Evolutionary conservation across 345 rosid species (phyloP).

Genomic region (Erodium maritimum): DNA sequence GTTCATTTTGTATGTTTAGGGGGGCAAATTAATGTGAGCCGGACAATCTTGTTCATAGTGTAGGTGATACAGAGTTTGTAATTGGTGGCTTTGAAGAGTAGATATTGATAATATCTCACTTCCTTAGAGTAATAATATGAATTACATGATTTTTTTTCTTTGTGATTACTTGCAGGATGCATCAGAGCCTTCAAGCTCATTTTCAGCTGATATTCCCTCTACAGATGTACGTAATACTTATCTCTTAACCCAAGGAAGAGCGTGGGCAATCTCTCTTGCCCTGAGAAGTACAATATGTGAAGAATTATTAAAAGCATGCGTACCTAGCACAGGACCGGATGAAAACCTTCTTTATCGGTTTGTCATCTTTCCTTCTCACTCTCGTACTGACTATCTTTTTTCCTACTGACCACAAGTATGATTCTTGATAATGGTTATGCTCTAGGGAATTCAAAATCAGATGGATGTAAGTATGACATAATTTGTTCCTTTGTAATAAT

Average conservation of each 20-base stretch:
- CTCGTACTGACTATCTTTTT: constrained; percentile 1
- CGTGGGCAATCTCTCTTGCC: constrained; percentile 40
- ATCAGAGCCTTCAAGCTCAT: constrained; percentile 16
- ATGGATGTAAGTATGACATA: too few relatives aligned
- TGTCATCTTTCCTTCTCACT: constrained; percentile 10
- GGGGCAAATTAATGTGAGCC: too few relatives aligned
- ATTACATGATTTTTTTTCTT: neutral
- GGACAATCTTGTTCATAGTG: too few relatives aligned
- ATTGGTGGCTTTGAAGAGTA: too few relatives aligned
- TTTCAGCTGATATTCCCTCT: constrained; percentile 17
- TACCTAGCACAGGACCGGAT: constrained; percentile 20
- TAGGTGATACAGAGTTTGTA: too few relatives aligned
- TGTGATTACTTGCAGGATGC: constrained; percentile 29
- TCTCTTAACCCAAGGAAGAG: constrained; percentile 29
- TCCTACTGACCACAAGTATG: neutral
- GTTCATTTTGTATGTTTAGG: too few relatives aligned
- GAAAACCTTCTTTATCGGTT: constrained; percentile 63
- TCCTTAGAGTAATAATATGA: too few relatives aligned
- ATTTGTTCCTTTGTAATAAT: constrained; percentile 4
- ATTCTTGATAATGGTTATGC: too few relatives aligned
- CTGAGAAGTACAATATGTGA: constrained; percentile 22
- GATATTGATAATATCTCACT: too few relatives aligned
- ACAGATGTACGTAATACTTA: constrained; percentile 14
- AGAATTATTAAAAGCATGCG: constrained; percentile 41
- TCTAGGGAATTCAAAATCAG: too few relatives aligned